phyloP scores from a whole-genome alignment of 495 filamentous ascomycete species.

The Sordaria brevicollis region DNA sequence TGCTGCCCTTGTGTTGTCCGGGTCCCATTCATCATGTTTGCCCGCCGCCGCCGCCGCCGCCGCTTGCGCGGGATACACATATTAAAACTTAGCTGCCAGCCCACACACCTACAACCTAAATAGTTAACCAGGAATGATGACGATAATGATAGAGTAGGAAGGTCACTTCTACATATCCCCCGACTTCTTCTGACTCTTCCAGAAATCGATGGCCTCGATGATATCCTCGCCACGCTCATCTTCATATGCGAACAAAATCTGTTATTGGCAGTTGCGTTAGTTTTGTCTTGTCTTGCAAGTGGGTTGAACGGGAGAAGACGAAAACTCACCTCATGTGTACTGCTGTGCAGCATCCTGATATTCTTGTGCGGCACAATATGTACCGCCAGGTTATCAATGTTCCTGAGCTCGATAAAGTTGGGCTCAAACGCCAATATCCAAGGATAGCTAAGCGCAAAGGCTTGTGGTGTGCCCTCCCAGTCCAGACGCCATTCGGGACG shows the following conservation, averaged over 20 bases:
- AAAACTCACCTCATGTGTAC: slow-evolving; percentile 76
- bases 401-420: slow-evolving; percentile 95
- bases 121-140: background rate
- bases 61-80: background rate
- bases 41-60: background rate
- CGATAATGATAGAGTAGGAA: background rate
- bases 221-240: slow-evolving; percentile 92
- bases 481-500: slow-evolving; percentile 92
- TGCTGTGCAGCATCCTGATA: slow-evolving; percentile 93
- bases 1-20: background rate
- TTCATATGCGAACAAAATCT: slow-evolving; percentile 96
- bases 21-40: background rate
- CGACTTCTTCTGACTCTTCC: slow-evolving; percentile 52
- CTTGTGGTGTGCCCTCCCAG: slow-evolving; percentile 88
- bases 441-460: slow-evolving; percentile 86
- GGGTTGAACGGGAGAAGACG: background rate
- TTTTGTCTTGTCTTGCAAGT: background rate
- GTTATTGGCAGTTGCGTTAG: slow-evolving; percentile 14
- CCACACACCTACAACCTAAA: background rate
- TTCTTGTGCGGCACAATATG: slow-evolving; percentile 93
- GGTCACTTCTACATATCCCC: slow-evolving; percentile 10
- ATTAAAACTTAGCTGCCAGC: background rate
- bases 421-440: slow-evolving; percentile 97
- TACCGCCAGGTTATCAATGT: slow-evolving; percentile 86
- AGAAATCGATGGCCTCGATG: slow-evolving; percentile 93